Base-by-base conservation (phyloP, 495 filamentous ascomycete species). In the Aspergillus heteromorphus region DNA sequence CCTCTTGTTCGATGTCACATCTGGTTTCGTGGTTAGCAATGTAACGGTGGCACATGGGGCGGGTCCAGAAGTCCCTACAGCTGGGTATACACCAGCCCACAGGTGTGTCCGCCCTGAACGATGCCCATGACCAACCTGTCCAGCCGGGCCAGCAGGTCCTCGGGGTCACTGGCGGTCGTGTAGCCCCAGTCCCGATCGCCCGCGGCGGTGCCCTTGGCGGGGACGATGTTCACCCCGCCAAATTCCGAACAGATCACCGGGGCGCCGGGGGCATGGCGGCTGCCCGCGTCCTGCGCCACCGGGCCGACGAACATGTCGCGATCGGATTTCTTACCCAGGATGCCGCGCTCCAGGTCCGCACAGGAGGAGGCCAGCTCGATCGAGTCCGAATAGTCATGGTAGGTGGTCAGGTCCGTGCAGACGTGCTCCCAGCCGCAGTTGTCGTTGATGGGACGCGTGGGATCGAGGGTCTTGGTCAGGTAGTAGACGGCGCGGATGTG, bases 401-500 rank as follows among this genome's bases (percentile, higher is more conserved):
- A 85, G 10, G 82, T 83, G 38, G 76, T 80, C 0, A 85, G 69
- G 48, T 85, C 79, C 1, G 78, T 83, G 6, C 68, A 48, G 3
- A 83, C 78, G 52, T 83, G 81, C 42, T 85, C 79, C 82, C 82
- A 85, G 49, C 82, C 82, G 57, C 82, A 85, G 63, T 85, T 85
- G 66, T 85, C 82, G 53, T 84, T 85, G 48, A 85, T 71, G 9
- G 80, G 79, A 13, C 82, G 70, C 16, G 75, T 82, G 2, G 78
- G 73, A 52, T 85, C 82, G 3, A 85, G 69, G 0, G 75, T 73
- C 79, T 83, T 85, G 19, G 82, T 85, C 49, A 78, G 43, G 59
- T 79, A 79, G 50, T 85, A 85, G 7, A 85, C 65, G 2, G 70
- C 62, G 41, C 82, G 78, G 30, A 85, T 70, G 54, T 85, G 82